Conservation (phyloP, 495 filamentous ascomycete species). For the Penicillium coprophilum region DNA sequence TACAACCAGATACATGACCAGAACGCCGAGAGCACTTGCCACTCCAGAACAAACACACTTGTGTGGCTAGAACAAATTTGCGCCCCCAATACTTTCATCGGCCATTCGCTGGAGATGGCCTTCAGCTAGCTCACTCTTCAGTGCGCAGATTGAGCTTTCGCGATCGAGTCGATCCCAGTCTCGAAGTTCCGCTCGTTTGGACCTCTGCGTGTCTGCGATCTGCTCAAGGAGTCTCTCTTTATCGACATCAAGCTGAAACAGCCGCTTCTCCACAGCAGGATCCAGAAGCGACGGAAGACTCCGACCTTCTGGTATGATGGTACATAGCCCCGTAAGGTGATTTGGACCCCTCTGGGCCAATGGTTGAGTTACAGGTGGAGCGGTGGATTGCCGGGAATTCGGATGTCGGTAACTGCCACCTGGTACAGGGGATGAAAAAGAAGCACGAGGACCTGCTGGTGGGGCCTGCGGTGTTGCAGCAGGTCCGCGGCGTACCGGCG, state of each 20-base stretch:
- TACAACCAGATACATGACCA: neutral
- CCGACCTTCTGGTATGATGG: slow-evolving; percentile 54
- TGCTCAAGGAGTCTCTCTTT: slow-evolving; percentile 53
- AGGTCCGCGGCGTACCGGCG: slow-evolving; percentile 41
- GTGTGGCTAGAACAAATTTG: slow-evolving; percentile 41
- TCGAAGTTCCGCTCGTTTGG: slow-evolving; percentile 49
- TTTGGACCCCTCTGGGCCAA: slow-evolving; percentile 51
- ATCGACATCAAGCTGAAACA: slow-evolving; percentile 55
- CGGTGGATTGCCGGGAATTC: slow-evolving; percentile 50
- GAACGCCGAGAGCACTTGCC: neutral
- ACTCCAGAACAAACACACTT: neutral
- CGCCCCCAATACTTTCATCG: slow-evolving; percentile 50
- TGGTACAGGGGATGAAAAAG: slow-evolving; percentile 28
- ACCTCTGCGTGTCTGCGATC: slow-evolving; percentile 55
- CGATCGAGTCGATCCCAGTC: slow-evolving; percentile 62
- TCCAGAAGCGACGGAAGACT: slow-evolving; percentile 40
- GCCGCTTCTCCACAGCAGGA: slow-evolving; percentile 43
- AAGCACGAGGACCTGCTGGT: slow-evolving; percentile 47
- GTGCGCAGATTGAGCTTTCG: slow-evolving; percentile 57
- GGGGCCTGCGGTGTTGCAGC: slow-evolving; percentile 31
- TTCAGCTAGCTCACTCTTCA: slow-evolving; percentile 63
- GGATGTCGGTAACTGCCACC: slow-evolving; percentile 39
- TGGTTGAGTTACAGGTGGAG: slow-evolving; percentile 48
- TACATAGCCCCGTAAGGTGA: slow-evolving; percentile 51
- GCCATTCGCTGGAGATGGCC: slow-evolving; percentile 57